phyloP scores from a whole-genome alignment of 805 yeast genomes.

The Candida sakaeoensis region DNA sequence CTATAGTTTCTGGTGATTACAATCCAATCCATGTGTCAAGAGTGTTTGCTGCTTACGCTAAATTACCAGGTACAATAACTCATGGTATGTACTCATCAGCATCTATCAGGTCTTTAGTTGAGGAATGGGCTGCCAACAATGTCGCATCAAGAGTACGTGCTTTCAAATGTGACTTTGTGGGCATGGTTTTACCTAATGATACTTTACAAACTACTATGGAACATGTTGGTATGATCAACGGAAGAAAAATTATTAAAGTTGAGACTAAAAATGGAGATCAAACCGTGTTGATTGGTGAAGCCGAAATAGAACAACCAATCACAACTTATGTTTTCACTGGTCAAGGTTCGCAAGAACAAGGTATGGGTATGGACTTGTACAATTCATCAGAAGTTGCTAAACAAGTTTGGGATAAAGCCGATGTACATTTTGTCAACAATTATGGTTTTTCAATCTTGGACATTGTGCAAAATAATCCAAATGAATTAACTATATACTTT shows the following conservation, averaged over 20 bases:
- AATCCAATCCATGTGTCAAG: conserved; percentile 98
- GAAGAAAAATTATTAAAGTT: conserved; percentile 94
- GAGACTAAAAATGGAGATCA: conserved; percentile 81
- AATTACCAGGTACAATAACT: conserved; percentile 94
- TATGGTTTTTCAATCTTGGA: conserved; percentile 97
- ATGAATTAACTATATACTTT: conserved; percentile 90
- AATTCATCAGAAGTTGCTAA: conserved; percentile 86
- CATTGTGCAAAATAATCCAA: conserved; percentile 93
- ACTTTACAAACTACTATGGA: conserved; percentile 81
- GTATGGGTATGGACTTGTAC: conserved; percentile 99
- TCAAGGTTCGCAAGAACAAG: conserved; percentile 99
- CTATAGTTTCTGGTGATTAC: conserved; percentile 95
- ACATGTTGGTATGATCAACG: conserved; percentile 98
- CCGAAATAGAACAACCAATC: conserved; percentile 97
- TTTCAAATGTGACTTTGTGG: conserved; percentile 83
- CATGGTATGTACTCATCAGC: conserved; percentile 99
- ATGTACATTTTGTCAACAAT: conserved; percentile 82
- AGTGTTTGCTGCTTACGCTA: conserved; percentile 89
- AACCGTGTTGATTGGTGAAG: conserved; percentile 85
- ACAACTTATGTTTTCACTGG: conserved; percentile 98
- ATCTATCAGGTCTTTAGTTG: conserved; percentile 89
- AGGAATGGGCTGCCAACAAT: conserved; percentile 97
- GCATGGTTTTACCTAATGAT: conserved; percentile 97
- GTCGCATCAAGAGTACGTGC: conserved; percentile 95
- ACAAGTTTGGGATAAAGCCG: conserved; percentile 98